Conservation (phyloP, 768 basidiomycete genomes). For the Arthromyces matolae region DNA sequence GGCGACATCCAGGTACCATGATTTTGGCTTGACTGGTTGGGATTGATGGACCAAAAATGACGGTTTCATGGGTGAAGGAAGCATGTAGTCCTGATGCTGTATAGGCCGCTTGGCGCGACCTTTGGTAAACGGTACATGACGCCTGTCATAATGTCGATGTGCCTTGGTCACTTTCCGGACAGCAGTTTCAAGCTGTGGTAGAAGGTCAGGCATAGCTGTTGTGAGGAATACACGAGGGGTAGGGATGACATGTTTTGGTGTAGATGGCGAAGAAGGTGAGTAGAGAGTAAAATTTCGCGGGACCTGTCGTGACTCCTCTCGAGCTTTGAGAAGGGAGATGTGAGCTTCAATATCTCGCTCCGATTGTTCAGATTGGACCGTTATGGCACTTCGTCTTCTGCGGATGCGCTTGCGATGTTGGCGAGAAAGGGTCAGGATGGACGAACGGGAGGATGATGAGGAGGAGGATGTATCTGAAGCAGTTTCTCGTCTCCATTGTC, state of each 20-base stretch:
- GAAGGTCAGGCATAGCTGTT: slow-evolving; percentile 42
- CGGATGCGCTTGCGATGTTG: slow-evolving; percentile 39
- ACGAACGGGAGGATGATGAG: slow-evolving; percentile 43
- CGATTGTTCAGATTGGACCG: slow-evolving; percentile 49
- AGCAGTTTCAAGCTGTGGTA: slow-evolving; percentile 47
- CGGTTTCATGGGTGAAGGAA: neutral
- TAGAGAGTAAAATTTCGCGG: slow-evolving; percentile 67
- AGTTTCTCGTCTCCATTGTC: slow-evolving; percentile 60
- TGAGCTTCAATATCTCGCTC: slow-evolving; percentile 60
- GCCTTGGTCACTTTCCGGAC: slow-evolving; percentile 38
- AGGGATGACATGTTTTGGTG: slow-evolving; percentile 3
- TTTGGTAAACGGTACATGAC: slow-evolving; percentile 12
- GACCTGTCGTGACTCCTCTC: slow-evolving; percentile 54
- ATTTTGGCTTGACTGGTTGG: slow-evolving; percentile 35
- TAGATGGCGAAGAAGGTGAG: slow-evolving; percentile 39
- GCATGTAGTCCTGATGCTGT: slow-evolving; percentile 9
- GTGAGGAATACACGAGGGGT: slow-evolving; percentile 34
- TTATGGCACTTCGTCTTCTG: slow-evolving; percentile 47
- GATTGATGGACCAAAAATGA: neutral
- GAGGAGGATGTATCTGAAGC: slow-evolving; percentile 35
- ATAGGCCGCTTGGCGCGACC: slow-evolving; percentile 23
- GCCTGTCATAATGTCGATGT: slow-evolving; percentile 25
- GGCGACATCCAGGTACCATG: slow-evolving; percentile 91
- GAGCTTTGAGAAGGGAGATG: slow-evolving; percentile 55
- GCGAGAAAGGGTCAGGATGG: slow-evolving; percentile 36